Evolutionary conservation across 495 filamentous ascomycete species (phyloP), one percentile per base, ranked within the genome.

Genomic region (Penicillium roqueforti): DNA sequence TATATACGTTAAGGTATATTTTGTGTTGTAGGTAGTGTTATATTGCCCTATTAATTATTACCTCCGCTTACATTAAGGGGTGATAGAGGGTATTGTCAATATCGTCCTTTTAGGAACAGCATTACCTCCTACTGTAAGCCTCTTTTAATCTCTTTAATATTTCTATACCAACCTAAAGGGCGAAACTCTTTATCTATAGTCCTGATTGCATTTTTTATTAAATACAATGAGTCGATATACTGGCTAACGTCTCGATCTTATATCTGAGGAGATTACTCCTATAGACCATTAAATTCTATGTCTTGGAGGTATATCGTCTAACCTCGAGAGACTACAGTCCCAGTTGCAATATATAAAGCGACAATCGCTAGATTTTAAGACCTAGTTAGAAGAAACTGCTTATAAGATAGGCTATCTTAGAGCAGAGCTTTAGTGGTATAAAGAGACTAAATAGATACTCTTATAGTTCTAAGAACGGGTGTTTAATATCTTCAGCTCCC

Each of bases 391-490:
- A 39, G 51, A 51, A 18, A 37, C 51, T 26, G 46, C 40, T 14
- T 61, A 61, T 41, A 28, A 61, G 42, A 57, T 52, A 14, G 57
- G 58, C 40, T 61, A 61, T 46, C 36, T 61, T 9, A 54, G 36
- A 38, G 58, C 54, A 16, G 58, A 61, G 51, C 54, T 61, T 22
- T 14, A 53, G 23, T 61, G 41, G 54, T 28, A 61, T 41, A 57
- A 61, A 44, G 54, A 61, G 36, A 54, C 51, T 16, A 54, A 54
- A 34, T 46, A 57, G 37, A 54, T 57, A 28, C 36, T 61, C 23
- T 42, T 61, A 4, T 13, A 52, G 13, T 41, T 61, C 31, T 40
- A 57, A 45, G 40, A 53, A 31, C 47, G 29, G 0, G 46, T 55
- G 11, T 47, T 55, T 36, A 26, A 42, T 19, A 51, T 51, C 7